Percentiles rank a stretch among this genome's conserved stretches.
Evolutionary conservation across 345 rosid species (phyloP).

Genomic region (Hypericum perforatum): DNA sequence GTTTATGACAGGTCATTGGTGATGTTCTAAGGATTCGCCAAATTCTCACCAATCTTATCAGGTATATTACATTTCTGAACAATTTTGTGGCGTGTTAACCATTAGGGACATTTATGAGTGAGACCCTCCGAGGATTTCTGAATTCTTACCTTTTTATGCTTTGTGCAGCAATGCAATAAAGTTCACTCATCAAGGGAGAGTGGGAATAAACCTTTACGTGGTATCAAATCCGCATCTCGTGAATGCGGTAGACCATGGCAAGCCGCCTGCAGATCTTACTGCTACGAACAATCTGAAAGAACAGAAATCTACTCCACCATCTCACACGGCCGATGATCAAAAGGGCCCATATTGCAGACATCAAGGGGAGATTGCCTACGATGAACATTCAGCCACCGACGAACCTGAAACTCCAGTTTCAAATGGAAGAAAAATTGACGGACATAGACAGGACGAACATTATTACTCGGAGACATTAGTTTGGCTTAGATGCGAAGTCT

Average conservation of each 20-base stretch:
- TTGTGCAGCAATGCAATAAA: constrained; percentile 79
- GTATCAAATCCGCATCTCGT: constrained; percentile 53
- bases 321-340: constrained; percentile 20
- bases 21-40: constrained; percentile 94
- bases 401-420: constrained; percentile 22
- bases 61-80: constrained; percentile 31
- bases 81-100: background rate
- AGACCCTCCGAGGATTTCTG: background rate
- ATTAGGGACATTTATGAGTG: background rate
- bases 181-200: constrained; percentile 90
- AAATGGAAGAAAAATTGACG: constrained; percentile 20
- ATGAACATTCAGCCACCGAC: constrained; percentile 12
- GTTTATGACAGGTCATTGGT: constrained; percentile 57
- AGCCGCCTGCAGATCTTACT: constrained; percentile 20
- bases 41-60: constrained; percentile 89
- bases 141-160: background rate
- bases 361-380: constrained; percentile 11
- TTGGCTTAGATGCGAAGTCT: constrained; percentile 85
- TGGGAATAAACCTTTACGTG: constrained; percentile 66
- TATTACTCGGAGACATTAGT: constrained; percentile 41
- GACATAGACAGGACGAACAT: constrained; percentile 27
- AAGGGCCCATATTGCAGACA: constrained; percentile 15
- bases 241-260: constrained; percentile 27
- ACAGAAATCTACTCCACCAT: constrained; percentile 16
- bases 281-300: constrained; percentile 20